Evolutionary conservation across 495 filamentous ascomycete species (phyloP).

Genomic region (Evernia prunastri): DNA sequence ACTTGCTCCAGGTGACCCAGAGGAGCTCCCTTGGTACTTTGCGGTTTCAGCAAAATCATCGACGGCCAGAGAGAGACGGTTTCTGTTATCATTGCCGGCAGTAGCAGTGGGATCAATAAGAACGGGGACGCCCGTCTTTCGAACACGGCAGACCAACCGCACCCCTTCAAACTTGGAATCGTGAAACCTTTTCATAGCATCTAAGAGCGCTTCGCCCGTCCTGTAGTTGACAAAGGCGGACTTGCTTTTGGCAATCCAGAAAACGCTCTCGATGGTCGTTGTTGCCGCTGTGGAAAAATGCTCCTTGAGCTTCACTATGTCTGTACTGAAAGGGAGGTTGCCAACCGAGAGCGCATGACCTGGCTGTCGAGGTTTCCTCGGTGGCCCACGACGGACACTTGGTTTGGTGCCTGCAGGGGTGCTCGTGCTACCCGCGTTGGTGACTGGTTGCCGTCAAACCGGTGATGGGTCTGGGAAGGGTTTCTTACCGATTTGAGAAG

Average conservation of each 20-base stretch:
- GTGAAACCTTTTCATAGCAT: conserved; percentile 80
- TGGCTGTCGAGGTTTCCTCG: conserved; percentile 84
- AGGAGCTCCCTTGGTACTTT: too few relatives aligned
- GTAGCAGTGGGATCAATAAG: conserved; percentile 32
- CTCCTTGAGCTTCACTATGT: conserved; percentile 77
- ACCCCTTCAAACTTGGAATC: conserved; percentile 86
- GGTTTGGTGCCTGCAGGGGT: not conserved
- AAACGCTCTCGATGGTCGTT: conserved; percentile 77
- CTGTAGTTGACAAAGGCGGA: conserved; percentile 97
- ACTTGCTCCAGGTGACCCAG: too few relatives aligned
- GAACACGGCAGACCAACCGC: conserved; percentile 78
- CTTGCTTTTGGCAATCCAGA: conserved; percentile 94
- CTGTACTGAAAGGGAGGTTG: conserved; percentile 78
- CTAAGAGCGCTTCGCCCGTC: conserved; percentile 68
- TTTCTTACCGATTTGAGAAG: not conserved
- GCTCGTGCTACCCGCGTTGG: not conserved
- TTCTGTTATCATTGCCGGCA: not conserved
- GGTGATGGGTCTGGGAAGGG: not conserved
- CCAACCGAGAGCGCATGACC: conserved; percentile 96
- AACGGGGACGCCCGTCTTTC: conserved; percentile 50
- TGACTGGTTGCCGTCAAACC: not conserved
- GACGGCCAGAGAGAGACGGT: too few relatives aligned
- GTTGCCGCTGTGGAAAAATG: conserved; percentile 71
- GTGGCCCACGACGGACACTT: conserved; percentile 49
- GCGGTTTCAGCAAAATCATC: too few relatives aligned